Base-by-base conservation (phyloP, 2,329 filamentous ascomycete genomes). In the Pseudogymnoascus sp. region DNA sequence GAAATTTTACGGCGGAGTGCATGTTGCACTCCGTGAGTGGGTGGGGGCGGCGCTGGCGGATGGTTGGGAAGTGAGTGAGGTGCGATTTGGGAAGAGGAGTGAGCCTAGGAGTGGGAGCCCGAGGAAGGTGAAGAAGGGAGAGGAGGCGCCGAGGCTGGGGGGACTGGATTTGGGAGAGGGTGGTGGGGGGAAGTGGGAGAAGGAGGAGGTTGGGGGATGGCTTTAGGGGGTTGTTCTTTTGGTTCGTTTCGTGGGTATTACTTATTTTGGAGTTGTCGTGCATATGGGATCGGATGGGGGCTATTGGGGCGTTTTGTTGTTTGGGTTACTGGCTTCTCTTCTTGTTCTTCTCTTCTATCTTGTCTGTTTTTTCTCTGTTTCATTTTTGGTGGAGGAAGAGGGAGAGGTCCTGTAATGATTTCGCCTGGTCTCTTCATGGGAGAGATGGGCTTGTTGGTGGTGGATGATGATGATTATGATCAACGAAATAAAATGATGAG, bases 1-100 rank as follows among this genome's bases (percentile, higher is more conserved):
- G 76, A 97, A 97, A 75, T 96, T 97, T 74, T 97, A 99, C 73
- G 89, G 90, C 1, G 86, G 89, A 60, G 90, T 99, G 3, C 95
- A 99, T 73, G 91, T 93, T 69, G 91, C 88, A 1, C 80, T 97
- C 67, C 86, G 89, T 63, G 93, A 90, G 5, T 99, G 93, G 93
- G 89, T 97, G 16, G 88, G 87, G 0, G 95, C 93, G 0, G 93
- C 91, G 0, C 82, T 81, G 29, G 92, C 93, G 66, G 95, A 99
- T 75, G 90, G 86, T 54, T 99, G 95, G 93, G 86, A 91, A 61
- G 88, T 92, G 47, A 82, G 83, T 62, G 86, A 89, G 71, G 93
- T 97, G 23, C 82, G 93, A 62, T 91, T 88, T 74, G 90, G 90
- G 0, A 86, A 86, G 42, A 73, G 68, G n/a, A 65, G 71, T 6